Conservation (phyloP, 2,329 filamentous ascomycete species). For the Cladobotryum mycophilum region DNA sequence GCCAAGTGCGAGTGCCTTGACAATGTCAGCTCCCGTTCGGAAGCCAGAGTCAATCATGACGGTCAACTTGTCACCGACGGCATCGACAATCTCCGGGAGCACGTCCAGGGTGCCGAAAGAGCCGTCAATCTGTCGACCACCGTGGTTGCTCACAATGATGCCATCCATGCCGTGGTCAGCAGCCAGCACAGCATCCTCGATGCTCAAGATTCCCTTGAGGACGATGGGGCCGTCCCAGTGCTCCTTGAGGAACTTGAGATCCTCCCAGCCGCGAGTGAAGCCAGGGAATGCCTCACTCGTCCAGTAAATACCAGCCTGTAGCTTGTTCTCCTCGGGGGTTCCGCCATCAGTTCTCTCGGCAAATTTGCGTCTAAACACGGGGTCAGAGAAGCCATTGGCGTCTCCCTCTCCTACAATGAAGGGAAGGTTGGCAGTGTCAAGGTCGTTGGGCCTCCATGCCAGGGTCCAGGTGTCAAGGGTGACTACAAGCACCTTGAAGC, state of each 20-base stretch:
- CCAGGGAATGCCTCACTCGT: slow-evolving; percentile 43
- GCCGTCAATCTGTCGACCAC: slow-evolving; percentile 37
- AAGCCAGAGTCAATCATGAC: slow-evolving; percentile 46
- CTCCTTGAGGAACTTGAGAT: slow-evolving; percentile 51
- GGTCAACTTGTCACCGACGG: slow-evolving; percentile 51
- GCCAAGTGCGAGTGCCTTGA: slow-evolving; percentile 36
- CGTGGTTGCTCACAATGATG: slow-evolving; percentile 38
- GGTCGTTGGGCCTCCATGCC: slow-evolving; percentile 61
- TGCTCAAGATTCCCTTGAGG: slow-evolving; percentile 35
- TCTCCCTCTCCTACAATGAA: slow-evolving; percentile 55
- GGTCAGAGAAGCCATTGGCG: slow-evolving; percentile 59
- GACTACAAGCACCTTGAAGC: slow-evolving; percentile 61
- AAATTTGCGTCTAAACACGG: slow-evolving; percentile 45
- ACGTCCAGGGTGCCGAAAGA: slow-evolving; percentile 46
- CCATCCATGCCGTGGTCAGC: slow-evolving; percentile 32
- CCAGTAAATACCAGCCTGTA: slow-evolving; percentile 49
- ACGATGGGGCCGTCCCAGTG: slow-evolving; percentile 52
- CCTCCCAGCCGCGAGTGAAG: slow-evolving; percentile 49
- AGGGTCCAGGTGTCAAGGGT: slow-evolving; percentile 67
- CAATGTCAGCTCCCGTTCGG: slow-evolving; percentile 32
- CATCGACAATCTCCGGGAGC: slow-evolving; percentile 41
- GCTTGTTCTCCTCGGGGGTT: slow-evolving; percentile 40
- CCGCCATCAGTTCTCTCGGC: slow-evolving; percentile 34
- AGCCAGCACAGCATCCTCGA: slow-evolving; percentile 34
- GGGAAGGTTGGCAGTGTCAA: slow-evolving; percentile 56